Base-by-base conservation (phyloP, 2,329 filamentous ascomycete genomes). In the Capronia coronata region DNA sequence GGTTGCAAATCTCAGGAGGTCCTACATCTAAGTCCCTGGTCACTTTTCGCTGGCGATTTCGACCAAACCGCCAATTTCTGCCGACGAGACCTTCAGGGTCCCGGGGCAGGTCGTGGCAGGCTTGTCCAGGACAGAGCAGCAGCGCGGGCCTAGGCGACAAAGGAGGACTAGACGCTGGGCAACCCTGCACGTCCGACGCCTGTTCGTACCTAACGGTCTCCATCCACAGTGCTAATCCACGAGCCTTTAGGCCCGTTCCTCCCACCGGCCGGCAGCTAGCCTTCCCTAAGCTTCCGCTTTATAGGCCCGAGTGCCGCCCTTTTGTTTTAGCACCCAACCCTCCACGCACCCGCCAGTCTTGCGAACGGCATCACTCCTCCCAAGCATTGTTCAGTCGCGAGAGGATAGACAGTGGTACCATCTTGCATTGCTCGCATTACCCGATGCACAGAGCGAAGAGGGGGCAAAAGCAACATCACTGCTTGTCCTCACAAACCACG, bases 191-290 rank as follows among this genome's bases (percentile, higher is more conserved):
- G 43, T 22, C 45, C 48, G 48, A 42, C 22, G 43, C 38, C 41
- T 27, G 34, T 48, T 43, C 43, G 27, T 45, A 38, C 38, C 46
- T 49, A 47, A 50, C 40, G 22, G 22, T 21, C 23, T 25, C 22
- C 19, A 32, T 43, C 40, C 19, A 43, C 14, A 30, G 25, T 29
- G 13, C 22, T 25, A 22, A 37, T 19, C 23, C 23, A 32, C 25
- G 9, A 49, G 49, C 34, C 42, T 48, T n/a, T 49, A 55, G 53
- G 53, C 37, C 53, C 53, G 53, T 55, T 45, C 49, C 53, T 55
- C 47, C 42, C 43, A 47, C 39, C 41, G 43, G 43, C 45, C 49
- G 47, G 30, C 53, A 49, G 49, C 49, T 55, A 55, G 40, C 41
- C 49, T 43, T 50, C 34, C 44, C 41, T 52, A 44, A 51, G 42